phyloP scores from a whole-genome alignment of 208 protist species.

The Angomonas ambiguus region DNA sequence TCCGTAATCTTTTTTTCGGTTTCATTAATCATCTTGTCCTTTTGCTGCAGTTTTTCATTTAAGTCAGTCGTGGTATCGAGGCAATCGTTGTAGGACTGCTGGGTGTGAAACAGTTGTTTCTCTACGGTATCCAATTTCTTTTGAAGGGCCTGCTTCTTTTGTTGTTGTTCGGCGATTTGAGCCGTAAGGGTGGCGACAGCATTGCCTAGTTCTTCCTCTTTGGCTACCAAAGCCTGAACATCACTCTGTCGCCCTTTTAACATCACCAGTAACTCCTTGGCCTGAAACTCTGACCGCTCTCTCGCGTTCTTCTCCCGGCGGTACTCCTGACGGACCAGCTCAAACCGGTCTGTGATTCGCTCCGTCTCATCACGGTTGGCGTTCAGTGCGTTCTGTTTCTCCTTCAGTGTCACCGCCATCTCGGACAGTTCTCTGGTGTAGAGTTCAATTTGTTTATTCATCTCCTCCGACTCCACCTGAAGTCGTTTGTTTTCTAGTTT shows the following conservation, averaged over 20 bases:
- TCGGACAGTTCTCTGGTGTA: slow-evolving; percentile 64
- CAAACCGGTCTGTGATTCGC: slow-evolving; percentile 48
- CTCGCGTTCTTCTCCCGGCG: slow-evolving; percentile 83
- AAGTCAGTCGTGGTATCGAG: slow-evolving; percentile 85
- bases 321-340: slow-evolving; percentile 63
- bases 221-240: slow-evolving; percentile 17
- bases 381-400: slow-evolving; percentile 43
- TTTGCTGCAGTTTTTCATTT: slow-evolving; percentile 71
- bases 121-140: slow-evolving; percentile 90
- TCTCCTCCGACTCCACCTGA: slow-evolving; percentile 86
- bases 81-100: slow-evolving; percentile 90
- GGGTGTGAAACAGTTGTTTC: slow-evolving; percentile 81
- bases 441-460: slow-evolving; percentile 87
- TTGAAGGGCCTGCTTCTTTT: slow-evolving; percentile 44
- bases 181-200: not conserved
- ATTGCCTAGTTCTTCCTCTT: slow-evolving; percentile 36
- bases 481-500: slow-evolving; percentile 94
- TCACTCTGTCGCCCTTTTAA: slow-evolving; percentile 46
- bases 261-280: slow-evolving; percentile 75
- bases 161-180: slow-evolving; percentile 59
- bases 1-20: slow-evolving; percentile 76
- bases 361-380: slow-evolving; percentile 51
- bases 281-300: slow-evolving; percentile 91
- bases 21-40: slow-evolving; percentile 58
- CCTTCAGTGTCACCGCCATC: slow-evolving; percentile 33